Conservation (phyloP, 2,329 filamentous ascomycete genomes). For the Clonostachys chloroleuca region DNA sequence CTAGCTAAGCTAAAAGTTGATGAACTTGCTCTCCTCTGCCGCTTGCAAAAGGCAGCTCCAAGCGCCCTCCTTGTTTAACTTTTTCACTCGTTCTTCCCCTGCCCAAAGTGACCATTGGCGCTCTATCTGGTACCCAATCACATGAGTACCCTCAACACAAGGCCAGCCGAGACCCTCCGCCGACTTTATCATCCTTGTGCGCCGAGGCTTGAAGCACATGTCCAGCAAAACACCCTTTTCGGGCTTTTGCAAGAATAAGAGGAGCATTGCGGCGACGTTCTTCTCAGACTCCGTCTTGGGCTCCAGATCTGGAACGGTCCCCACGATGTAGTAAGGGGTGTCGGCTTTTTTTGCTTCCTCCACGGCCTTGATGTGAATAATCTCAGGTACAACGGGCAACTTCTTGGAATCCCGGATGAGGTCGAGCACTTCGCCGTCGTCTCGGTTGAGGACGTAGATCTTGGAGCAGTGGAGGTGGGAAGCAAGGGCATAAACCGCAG, state of each 20-base stretch:
- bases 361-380: slow-evolving; percentile 20
- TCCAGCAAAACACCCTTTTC: slow-evolving; percentile 27
- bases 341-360: slow-evolving; percentile 14
- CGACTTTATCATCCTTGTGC: slow-evolving; percentile 26
- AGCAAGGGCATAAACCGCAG: slow-evolving; percentile 27
- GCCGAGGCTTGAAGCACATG: slow-evolving; percentile 35
- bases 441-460: slow-evolving; percentile 30
- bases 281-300: slow-evolving; percentile 19
- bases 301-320: slow-evolving; percentile 29
- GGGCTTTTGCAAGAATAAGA: slow-evolving; percentile 14
- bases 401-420: slow-evolving; percentile 15
- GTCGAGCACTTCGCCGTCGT: slow-evolving; percentile 16
- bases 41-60: slow-evolving; percentile 22
- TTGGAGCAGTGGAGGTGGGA: slow-evolving; percentile 14
- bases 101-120: slow-evolving; percentile 31
- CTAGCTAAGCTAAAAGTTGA: slow-evolving; percentile 15
- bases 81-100: slow-evolving; percentile 15
- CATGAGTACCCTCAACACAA: slow-evolving; percentile 28
- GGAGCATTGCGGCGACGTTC: slow-evolving; percentile 13
- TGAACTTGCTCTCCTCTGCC: slow-evolving; percentile 19
- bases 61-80: slow-evolving; percentile 16
- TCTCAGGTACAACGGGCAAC: slow-evolving; percentile 7
- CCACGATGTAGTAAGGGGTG: slow-evolving; percentile 26
- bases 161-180: slow-evolving; percentile 23
- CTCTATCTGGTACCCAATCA: slow-evolving; percentile 33